phyloP scores from a whole-genome alignment of 192 early-diverging fungal species.

The Gamsiella multidivaricata region DNA sequence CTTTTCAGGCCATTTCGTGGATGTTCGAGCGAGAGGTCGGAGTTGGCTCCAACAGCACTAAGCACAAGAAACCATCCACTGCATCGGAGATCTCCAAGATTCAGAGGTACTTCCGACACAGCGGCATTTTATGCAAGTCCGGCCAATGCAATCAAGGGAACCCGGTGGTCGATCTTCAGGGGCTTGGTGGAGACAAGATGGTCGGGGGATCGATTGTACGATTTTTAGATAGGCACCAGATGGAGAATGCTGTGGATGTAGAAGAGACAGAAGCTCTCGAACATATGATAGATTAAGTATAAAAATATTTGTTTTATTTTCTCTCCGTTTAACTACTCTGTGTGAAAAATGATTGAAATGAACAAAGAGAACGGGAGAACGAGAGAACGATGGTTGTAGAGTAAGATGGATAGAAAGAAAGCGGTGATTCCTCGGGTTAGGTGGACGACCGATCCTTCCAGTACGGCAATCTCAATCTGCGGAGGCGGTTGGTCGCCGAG shows the following conservation, averaged over 20 bases:
- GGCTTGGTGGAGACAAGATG: slow-evolving; percentile 19
- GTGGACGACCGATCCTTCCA: slow-evolving; percentile 3
- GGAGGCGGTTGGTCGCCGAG: not conserved
- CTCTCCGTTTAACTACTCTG: not conserved
- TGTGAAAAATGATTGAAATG: slow-evolving; percentile 14
- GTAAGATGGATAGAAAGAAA: slow-evolving; percentile 8
- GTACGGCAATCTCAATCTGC: slow-evolving; percentile 14
- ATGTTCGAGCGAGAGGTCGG: slow-evolving; percentile 27
- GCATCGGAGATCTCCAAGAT: not conserved
- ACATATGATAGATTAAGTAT: not conserved
- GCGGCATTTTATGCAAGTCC: slow-evolving; percentile 2
- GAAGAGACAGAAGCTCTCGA: slow-evolving; percentile 18
- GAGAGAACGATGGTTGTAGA: not conserved
- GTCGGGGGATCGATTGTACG: not conserved
- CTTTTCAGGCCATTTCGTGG: slow-evolving; percentile 21
- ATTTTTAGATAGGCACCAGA: slow-evolving; percentile 4
- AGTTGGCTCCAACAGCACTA: slow-evolving; percentile 3
- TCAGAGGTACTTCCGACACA: not conserved
- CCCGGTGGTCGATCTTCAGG: slow-evolving; percentile 17
- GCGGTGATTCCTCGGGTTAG: not conserved
- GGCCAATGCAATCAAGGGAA: not conserved
- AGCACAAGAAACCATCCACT: slow-evolving; percentile 9
- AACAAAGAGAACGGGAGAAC: slow-evolving; percentile 10
- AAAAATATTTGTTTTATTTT: slow-evolving; percentile 2
- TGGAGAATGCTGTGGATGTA: slow-evolving; percentile 8